Evolutionary conservation across 139 green algal genomes (phyloP).

Genomic region (Volvox reticuliferus): DNA sequence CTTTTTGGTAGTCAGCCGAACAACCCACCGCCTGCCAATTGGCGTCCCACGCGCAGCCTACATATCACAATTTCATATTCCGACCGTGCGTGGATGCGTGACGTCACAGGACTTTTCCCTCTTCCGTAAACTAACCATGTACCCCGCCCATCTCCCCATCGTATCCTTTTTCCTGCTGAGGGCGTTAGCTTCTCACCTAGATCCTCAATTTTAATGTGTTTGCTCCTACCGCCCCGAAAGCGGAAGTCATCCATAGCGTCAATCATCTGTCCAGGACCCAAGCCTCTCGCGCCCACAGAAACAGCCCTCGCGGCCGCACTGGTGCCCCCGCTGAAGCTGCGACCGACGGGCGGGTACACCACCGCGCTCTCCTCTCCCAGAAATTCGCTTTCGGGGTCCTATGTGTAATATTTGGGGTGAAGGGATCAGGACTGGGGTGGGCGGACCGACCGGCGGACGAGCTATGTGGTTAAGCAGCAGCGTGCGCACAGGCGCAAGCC

Average conservation of each 20-base stretch:
- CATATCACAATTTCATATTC: neutral
- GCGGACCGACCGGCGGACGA: too few relatives aligned
- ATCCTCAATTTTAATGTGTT: neutral
- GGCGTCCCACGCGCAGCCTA: neutral
- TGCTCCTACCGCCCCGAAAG: neutral
- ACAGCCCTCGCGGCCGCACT: neutral
- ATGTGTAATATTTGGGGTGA: neutral
- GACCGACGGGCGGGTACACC: slow-evolving; percentile 1
- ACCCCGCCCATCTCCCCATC: neutral
- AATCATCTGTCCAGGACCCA: neutral
- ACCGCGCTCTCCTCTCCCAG: slow-evolving; percentile 24
- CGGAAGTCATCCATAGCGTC: slow-evolving; percentile 30
- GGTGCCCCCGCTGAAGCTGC: slow-evolving; percentile 3
- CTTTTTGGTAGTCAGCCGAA: too few relatives aligned
- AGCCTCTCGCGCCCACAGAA: neutral
- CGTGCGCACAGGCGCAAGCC: too few relatives aligned
- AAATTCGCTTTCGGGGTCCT: slow-evolving; percentile 17
- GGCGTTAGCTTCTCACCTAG: neutral
- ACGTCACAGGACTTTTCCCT: neutral
- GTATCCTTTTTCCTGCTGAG: neutral
- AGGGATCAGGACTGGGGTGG: too few relatives aligned
- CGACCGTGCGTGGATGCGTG: neutral
- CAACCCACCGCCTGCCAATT: too few relatives aligned
- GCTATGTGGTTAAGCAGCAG: too few relatives aligned
- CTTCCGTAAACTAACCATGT: neutral